phyloP scores from a whole-genome alignment of 169 alveolate species.

The Eimeria praecox region DNA sequence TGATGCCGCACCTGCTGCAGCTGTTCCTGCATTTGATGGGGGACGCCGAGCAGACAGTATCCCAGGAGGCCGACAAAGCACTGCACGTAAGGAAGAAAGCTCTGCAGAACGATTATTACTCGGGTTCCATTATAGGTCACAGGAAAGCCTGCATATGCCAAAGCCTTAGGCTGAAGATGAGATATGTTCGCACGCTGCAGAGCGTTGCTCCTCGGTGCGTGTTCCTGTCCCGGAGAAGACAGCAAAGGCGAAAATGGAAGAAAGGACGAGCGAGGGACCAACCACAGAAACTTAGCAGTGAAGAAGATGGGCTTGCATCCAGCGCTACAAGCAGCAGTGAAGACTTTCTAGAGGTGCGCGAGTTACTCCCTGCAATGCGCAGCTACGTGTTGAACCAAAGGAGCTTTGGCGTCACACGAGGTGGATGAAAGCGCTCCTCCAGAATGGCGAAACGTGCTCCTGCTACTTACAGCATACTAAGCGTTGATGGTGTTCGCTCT shows the following conservation, averaged over 20 bases:
- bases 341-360: background rate
- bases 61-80: constrained; percentile 46
- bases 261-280: background rate
- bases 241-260: background rate
- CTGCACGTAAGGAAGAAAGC: constrained; percentile 27
- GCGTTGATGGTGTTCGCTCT: background rate
- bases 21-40: constrained; percentile 59
- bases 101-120: background rate
- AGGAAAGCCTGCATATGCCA: background rate
- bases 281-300: background rate
- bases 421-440: background rate
- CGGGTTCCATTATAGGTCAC: background rate
- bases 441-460: background rate
- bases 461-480: background rate
- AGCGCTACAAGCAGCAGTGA: constrained; percentile 41
- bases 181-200: constrained; percentile 24
- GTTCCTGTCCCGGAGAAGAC: constrained; percentile 10
- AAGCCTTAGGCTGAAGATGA: background rate
- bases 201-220: constrained; percentile 61
- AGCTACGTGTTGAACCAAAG: background rate
- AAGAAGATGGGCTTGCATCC: background rate
- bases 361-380: background rate
- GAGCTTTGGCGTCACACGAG: background rate
- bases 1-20: constrained; percentile 63
- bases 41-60: constrained; percentile 13